phyloP scores from a whole-genome alignment of 495 filamentous ascomycete genomes.

The Chaetomium tenue region DNA sequence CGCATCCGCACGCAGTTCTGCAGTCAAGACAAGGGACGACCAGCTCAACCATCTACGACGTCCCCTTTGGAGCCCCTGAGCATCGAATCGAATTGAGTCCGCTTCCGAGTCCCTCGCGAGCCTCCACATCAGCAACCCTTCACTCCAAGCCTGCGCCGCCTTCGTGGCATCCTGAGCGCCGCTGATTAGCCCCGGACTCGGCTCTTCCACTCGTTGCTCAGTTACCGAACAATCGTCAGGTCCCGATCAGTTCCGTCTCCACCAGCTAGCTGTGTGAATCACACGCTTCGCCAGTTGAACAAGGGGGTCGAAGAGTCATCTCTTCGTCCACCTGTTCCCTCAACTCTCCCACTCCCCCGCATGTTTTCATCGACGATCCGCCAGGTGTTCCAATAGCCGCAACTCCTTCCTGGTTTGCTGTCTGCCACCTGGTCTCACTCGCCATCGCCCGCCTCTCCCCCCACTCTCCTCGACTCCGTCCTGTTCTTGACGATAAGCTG shows the following conservation, averaged over 20 bases:
- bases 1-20: neutral
- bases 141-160: neutral
- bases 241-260: slow-evolving; percentile 28
- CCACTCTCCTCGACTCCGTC: neutral
- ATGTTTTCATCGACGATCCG: slow-evolving; percentile 43
- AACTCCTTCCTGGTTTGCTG: slow-evolving; percentile 32
- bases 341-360: slow-evolving; percentile 35
- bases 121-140: slow-evolving; percentile 13
- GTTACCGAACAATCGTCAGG: slow-evolving; percentile 25
- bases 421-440: slow-evolving; percentile 38
- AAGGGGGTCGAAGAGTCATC: slow-evolving; percentile 50
- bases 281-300: slow-evolving; percentile 37
- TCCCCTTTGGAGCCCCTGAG: neutral
- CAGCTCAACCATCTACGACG: slow-evolving; percentile 22
- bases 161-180: slow-evolving; percentile 19
- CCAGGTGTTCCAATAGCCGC: slow-evolving; percentile 43
- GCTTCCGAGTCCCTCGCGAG: slow-evolving; percentile 11
- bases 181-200: slow-evolving; percentile 24
- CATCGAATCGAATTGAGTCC: neutral
- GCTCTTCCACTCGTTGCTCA: slow-evolving; percentile 20
- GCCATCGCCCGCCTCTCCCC: neutral
- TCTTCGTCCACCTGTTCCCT: slow-evolving; percentile 48
- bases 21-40: neutral
- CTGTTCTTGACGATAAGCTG: slow-evolving; percentile 19
- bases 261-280: slow-evolving; percentile 35